phyloP scores from a whole-genome alignment of 495 filamentous ascomycete species.

The Podospora bellae-mahoneyi region DNA sequence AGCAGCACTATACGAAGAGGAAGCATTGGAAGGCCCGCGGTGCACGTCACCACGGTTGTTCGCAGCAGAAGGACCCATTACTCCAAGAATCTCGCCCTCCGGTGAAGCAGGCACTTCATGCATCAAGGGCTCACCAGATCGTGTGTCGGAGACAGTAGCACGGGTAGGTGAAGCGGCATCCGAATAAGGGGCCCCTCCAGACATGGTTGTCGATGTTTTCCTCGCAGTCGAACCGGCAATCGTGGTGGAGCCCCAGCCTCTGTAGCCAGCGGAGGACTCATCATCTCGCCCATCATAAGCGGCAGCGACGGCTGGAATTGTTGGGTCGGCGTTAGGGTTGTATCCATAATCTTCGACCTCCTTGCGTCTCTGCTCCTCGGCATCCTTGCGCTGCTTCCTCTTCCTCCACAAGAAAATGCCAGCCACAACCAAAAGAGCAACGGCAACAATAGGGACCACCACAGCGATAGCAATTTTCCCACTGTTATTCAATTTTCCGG shows the following conservation, averaged over 20 bases:
- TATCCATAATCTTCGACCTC: slow-evolving; percentile 96
- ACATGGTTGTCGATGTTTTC: slow-evolving; percentile 84
- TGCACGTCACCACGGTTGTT: slow-evolving; percentile 69
- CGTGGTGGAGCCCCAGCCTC: slow-evolving; percentile 90
- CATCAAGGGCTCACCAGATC: slow-evolving; percentile 67
- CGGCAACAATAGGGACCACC: slow-evolving; percentile 84
- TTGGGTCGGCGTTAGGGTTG: slow-evolving; percentile 92
- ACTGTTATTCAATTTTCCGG: slow-evolving; percentile 32
- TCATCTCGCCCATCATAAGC: slow-evolving; percentile 68
- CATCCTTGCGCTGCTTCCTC: slow-evolving; percentile 76
- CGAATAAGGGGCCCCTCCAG: slow-evolving; percentile 74
- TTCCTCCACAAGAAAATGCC: slow-evolving; percentile 83
- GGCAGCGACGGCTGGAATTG: slow-evolving; percentile 63
- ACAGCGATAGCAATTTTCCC: slow-evolving; percentile 89
- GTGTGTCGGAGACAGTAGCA: slow-evolving; percentile 67
- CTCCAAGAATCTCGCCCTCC: slow-evolving; percentile 65
- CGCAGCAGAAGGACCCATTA: slow-evolving; percentile 68
- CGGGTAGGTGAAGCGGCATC: slow-evolving; percentile 71
- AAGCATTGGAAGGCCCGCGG: slow-evolving; percentile 92
- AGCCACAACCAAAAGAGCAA: slow-evolving; percentile 73
- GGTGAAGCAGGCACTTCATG: slow-evolving; percentile 53
- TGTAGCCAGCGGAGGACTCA: slow-evolving; percentile 67
- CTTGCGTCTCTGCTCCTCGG: slow-evolving; percentile 83
- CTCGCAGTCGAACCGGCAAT: slow-evolving; percentile 65
- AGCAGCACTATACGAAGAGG: slow-evolving; percentile 85